A percentile compares a stretch with the other conserved stretches of the same genome.
Conservation (phyloP, 2,329 filamentous ascomycete species). For the Aquanectria penicillioides region DNA sequence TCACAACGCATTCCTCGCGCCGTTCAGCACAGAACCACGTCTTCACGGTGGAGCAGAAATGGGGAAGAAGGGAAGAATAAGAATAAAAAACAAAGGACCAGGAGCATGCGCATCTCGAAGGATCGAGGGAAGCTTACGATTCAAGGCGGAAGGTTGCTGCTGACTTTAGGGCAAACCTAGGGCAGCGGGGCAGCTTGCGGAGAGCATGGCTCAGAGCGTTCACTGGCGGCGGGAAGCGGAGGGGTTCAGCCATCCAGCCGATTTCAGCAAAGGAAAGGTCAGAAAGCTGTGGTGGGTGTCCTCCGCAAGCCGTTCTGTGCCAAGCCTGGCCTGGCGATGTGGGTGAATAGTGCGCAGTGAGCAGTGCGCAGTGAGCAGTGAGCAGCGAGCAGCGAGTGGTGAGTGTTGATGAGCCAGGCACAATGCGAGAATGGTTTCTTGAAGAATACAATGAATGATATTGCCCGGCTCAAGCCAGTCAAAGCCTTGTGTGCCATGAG, state of each 20-base stretch:
- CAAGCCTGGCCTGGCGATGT: neutral
- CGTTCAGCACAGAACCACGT: too few species aligned
- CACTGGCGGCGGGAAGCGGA: conserved; percentile 1
- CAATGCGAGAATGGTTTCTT: too few species aligned
- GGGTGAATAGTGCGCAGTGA: too few species aligned
- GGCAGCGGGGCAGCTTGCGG: conserved; percentile 14
- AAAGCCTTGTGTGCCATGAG: too few species aligned
- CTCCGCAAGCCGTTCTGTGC: too few species aligned
- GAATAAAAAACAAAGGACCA: neutral
- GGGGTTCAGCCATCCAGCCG: neutral
- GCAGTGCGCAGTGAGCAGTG: too few species aligned
- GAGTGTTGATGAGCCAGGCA: too few species aligned
- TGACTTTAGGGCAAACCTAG: conserved; percentile 17
- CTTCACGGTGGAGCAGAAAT: neutral
- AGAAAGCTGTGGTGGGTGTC: neutral
- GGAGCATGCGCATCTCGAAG: neutral
- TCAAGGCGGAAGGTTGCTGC: neutral
- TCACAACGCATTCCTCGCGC: neutral
- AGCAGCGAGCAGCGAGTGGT: too few species aligned
- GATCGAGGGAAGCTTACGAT: too few species aligned
- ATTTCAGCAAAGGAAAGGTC: neutral
- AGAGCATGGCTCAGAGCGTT: neutral
- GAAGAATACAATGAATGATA: too few species aligned
- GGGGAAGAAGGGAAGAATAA: neutral
- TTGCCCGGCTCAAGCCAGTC: too few species aligned